Evolutionary conservation across 495 filamentous ascomycete genomes (phyloP).

Genomic region (Pyronema omphalodes): DNA sequence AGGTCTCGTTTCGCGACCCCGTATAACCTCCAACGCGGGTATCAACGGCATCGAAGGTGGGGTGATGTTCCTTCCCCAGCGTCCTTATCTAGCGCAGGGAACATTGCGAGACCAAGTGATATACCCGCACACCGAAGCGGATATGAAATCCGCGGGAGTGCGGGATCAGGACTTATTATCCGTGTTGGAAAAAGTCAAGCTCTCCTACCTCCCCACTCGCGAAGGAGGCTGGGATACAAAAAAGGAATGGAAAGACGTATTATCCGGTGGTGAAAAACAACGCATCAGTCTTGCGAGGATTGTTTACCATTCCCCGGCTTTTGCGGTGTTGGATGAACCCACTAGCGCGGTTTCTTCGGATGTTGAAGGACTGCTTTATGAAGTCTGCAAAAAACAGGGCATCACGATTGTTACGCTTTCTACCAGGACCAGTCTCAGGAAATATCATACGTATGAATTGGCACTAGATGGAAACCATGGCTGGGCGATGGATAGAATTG

Average conservation of each 20-base stretch:
- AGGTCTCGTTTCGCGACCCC: constrained; percentile 70
- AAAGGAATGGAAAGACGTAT: constrained; percentile 97
- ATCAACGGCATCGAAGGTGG: constrained; percentile 36
- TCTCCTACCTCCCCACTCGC: constrained; percentile 76
- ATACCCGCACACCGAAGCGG: constrained; percentile 85
- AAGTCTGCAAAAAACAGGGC: constrained; percentile 74
- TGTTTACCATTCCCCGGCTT: constrained; percentile 46
- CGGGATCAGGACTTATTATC: constrained; percentile 53
- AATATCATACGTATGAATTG: constrained; percentile 82
- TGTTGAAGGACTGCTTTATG: constrained; percentile 85
- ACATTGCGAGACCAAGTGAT: constrained; percentile 95
- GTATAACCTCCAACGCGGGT: constrained; percentile 25
- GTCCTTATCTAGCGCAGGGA: constrained; percentile 85
- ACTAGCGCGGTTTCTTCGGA: constrained; percentile 86
- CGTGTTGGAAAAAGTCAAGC: constrained; percentile 60
- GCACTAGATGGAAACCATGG: constrained; percentile 42
- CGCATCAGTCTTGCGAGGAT: constrained; percentile 75
- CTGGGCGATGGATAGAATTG: constrained; percentile 86
- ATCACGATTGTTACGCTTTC: constrained; percentile 72
- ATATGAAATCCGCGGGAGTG: constrained; percentile 70
- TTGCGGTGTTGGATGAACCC: constrained; percentile 81
- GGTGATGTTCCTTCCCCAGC: constrained; percentile 94
- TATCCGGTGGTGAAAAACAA: constrained; percentile 97
- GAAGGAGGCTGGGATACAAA: constrained; percentile 94
- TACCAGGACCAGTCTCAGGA: constrained; percentile 79